Evolutionary conservation across 495 filamentous ascomycete genomes (phyloP), one percentile per base, ranked within the genome.

Genomic region (Lindgomyces ingoldianus): DNA sequence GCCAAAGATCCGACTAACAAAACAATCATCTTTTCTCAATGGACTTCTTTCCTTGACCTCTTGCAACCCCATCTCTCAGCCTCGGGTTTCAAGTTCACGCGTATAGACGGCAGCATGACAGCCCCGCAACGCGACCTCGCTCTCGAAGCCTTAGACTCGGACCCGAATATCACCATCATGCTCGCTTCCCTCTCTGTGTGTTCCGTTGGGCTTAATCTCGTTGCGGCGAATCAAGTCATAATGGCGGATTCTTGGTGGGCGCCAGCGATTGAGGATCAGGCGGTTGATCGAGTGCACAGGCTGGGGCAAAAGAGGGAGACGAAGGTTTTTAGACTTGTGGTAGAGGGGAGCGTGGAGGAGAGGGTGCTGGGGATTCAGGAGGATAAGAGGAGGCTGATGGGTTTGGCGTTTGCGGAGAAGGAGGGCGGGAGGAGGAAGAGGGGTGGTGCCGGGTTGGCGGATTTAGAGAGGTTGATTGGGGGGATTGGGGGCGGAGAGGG

Each of bases 201-300:
- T 74, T 87, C 85, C 41, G 92, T 98, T 16, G 93, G 93, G 1
- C 79, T 98, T 41, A 97, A 98, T 68, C 84, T 98, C 14, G 89
- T 91, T 0, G 87, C 90, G 0, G 93, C 93, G 1, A 92, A 93
- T 57, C 92, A 93, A 24, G 91, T 94, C 48, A 85, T 96, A 16
- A 79, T 96, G 8, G 82, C 85, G 0, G 93, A 98, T 71, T 87
- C 83, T 46, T 96, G 91, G 93, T 96, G 93, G 69, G 91, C 91
- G 2, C 91, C 91, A 0, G 92, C 91, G 0, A 93, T 96, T 61
- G 93, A 98, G 74, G 91, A 96, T 69, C 93, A 98, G 70, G 93
- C 93, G 25, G 83, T 96, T 1, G 93, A 98, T 71, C 86, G 93
- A 0, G 93, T 96, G 18, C 91, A 96, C 65, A 81, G 93, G 3